Evolutionary conservation across 179 eudicot genomes (phyloP).

Genomic region (Vitellaria paradoxa): DNA sequence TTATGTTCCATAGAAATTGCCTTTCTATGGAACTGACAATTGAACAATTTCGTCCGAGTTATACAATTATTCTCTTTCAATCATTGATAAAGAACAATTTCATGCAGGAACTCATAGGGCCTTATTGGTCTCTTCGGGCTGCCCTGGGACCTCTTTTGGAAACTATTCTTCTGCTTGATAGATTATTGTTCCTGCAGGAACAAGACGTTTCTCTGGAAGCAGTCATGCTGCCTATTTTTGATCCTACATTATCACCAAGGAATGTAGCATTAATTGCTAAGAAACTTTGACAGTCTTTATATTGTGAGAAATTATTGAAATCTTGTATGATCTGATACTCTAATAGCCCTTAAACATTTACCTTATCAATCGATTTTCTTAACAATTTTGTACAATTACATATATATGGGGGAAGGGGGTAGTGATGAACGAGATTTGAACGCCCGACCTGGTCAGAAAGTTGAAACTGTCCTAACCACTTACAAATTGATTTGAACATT

Average conservation of each 20-base stretch:
- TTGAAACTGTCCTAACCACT: too few relatives aligned
- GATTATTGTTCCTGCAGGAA: conserved; percentile 87
- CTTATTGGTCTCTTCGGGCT: conserved; percentile 92
- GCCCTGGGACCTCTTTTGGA: conserved; percentile 85
- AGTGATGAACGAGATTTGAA: too few relatives aligned
- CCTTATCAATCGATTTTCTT: background rate
- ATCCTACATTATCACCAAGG: conserved; percentile 86
- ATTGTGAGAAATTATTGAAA: background rate
- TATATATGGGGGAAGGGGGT: too few relatives aligned
- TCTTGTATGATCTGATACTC: background rate
- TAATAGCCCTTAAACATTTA: background rate
- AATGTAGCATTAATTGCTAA: conserved; percentile 79
- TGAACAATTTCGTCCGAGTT: background rate
- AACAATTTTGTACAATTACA: too few relatives aligned
- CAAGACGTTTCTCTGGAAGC: conserved; percentile 46
- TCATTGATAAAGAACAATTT: conserved; percentile 3
- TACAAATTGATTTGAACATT: background rate
- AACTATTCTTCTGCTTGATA: conserved; percentile 81
- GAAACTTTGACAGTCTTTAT: conserved; percentile 31
- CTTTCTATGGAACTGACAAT: background rate
- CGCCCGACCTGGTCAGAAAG: too few relatives aligned
- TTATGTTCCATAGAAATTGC: background rate
- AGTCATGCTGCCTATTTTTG: conserved; percentile 64
- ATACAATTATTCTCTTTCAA: background rate
- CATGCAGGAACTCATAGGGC: conserved; percentile 79